Evolutionary conservation across 192 early-diverging fungal species (phyloP).

Genomic region (Coemansia sp.): DNA sequence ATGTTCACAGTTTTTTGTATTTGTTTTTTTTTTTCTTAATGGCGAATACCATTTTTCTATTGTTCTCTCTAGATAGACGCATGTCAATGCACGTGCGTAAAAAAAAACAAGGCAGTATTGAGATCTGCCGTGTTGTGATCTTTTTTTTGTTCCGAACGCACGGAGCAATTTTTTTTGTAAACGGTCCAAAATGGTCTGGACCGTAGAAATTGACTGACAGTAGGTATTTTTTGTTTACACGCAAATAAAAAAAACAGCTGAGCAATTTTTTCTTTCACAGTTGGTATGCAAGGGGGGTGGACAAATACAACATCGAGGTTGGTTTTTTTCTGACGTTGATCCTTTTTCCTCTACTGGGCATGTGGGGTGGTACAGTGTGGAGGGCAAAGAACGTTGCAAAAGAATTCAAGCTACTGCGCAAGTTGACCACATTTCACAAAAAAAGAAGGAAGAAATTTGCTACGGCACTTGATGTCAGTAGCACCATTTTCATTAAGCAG

Average conservation of each 20-base stretch:
- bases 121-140: conserved; percentile 5
- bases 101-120: neutral
- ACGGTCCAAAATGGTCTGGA: conserved; percentile 3
- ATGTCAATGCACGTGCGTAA: conserved; percentile 6
- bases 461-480: conserved; percentile 9
- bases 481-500: neutral
- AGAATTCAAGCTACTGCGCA: conserved; percentile 1
- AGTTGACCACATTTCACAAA: neutral
- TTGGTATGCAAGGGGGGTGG: neutral
- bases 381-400: neutral
- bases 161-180: conserved; percentile 4
- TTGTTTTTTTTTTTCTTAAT: neutral
- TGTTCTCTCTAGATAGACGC: neutral
- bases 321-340: neutral
- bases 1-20: conserved; percentile 4
- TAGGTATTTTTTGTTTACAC: neutral
- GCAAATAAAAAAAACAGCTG: neutral
- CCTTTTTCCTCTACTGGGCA: neutral
- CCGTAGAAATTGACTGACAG: neutral
- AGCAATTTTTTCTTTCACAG: neutral
- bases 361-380: neutral
- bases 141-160: conserved; percentile 5
- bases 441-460: neutral
- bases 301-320: neutral
- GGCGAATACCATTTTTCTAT: neutral